Conservation (phyloP, 306 rosid genomes). For the Gastrolobium bilobum region DNA sequence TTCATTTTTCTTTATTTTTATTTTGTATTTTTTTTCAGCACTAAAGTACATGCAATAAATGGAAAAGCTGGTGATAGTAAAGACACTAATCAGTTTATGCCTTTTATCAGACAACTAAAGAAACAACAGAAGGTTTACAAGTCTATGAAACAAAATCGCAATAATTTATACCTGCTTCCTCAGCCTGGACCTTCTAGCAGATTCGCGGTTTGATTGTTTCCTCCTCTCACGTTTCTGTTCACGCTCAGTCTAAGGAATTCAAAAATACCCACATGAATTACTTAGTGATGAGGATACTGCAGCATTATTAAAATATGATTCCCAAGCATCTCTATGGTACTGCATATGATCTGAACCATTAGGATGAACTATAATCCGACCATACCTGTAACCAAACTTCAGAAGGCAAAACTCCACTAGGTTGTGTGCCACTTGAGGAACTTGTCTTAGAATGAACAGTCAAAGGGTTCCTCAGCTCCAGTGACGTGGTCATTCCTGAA, state of each 20-base stretch:
- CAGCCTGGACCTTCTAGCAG: slow-evolving; percentile 97
- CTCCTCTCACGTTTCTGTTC: slow-evolving; percentile 94
- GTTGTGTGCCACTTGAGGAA: slow-evolving; percentile 51
- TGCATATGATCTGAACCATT: slow-evolving; percentile 9
- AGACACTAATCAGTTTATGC: slow-evolving; percentile 16
- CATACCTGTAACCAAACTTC: slow-evolving; percentile 82
- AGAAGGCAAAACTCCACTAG: slow-evolving; percentile 70
- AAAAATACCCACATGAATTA: slow-evolving; percentile 41
- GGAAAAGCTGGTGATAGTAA: background rate
- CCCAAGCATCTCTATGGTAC: background rate
- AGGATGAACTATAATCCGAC: background rate
- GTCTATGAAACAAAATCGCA: background rate
- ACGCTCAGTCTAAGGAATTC: slow-evolving; percentile 74
- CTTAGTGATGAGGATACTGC: background rate
- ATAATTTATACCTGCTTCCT: slow-evolving; percentile 86
- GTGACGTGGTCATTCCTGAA: slow-evolving; percentile 67
- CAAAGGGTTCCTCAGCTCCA: slow-evolving; percentile 73
- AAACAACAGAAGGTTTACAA: background rate
- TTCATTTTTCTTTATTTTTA: background rate
- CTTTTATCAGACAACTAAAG: background rate
- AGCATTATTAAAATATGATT: background rate
- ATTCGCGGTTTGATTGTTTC: slow-evolving; percentile 97
- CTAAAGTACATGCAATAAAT: slow-evolving; percentile 2
- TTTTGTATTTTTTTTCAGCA: background rate
- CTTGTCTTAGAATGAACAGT: slow-evolving; percentile 54